Evolutionary conservation across 805 yeast species (phyloP).

Genomic region (Henningerozyma blattae): DNA sequence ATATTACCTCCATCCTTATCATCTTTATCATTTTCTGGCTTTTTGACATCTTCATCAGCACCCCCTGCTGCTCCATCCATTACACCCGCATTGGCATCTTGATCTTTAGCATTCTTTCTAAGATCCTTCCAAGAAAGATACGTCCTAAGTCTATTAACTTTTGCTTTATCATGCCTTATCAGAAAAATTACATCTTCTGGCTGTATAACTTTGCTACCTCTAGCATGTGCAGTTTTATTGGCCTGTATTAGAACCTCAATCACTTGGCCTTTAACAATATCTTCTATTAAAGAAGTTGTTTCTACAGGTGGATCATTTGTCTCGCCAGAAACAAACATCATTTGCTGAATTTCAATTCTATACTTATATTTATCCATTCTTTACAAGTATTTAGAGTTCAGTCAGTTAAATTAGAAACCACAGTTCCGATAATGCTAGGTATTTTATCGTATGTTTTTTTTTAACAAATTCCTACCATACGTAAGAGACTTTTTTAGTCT

Average conservation of each 20-base stretch:
- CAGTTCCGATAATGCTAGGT: too few relatives aligned
- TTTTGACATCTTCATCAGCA: slow-evolving; percentile 28
- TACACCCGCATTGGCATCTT: slow-evolving; percentile 48
- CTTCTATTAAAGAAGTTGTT: slow-evolving; percentile 87
- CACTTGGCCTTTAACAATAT: slow-evolving; percentile 89
- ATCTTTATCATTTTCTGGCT: slow-evolving; percentile 30
- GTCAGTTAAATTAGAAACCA: too few relatives aligned
- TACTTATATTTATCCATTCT: slow-evolving; percentile 49
- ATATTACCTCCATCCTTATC: slow-evolving; percentile 21
- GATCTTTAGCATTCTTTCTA: slow-evolving; percentile 66
- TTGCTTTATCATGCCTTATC: slow-evolving; percentile 87
- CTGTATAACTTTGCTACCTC: slow-evolving; percentile 76
- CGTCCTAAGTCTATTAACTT: slow-evolving; percentile 81
- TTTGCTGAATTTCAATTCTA: slow-evolving; percentile 87
- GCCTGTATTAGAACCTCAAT: slow-evolving; percentile 73
- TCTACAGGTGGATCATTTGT: slow-evolving; percentile 88
- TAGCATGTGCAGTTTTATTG: slow-evolving; percentile 57
- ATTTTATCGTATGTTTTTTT: too few relatives aligned
- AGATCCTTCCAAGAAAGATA: slow-evolving; percentile 96
- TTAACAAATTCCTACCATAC: too few relatives aligned
- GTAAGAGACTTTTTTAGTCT: too few relatives aligned
- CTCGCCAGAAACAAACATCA: slow-evolving; percentile 98
- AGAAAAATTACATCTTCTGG: slow-evolving; percentile 91
- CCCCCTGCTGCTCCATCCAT: slow-evolving; percentile 39
- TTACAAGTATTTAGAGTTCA: too few relatives aligned